Conservation (phyloP, 1,284 basidiomycete genomes). For the Mycocalia duriaeana region DNA sequence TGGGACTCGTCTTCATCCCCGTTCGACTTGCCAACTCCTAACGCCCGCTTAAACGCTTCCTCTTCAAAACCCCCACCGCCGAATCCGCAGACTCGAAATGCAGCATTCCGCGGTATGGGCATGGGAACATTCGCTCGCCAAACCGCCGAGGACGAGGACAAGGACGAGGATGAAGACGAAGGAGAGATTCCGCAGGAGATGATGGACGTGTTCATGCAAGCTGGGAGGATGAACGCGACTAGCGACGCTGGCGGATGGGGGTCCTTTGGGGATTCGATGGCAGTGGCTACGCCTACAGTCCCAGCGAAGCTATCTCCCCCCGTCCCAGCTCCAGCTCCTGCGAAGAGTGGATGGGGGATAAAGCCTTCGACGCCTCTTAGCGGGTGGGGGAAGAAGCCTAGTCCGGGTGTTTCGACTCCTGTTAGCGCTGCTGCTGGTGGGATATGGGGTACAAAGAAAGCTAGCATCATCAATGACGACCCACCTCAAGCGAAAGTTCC, state of each 20-base stretch:
- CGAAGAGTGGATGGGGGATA: constrained; percentile 16
- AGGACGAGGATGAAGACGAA: constrained; percentile 7
- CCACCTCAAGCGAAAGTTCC: too few relatives aligned
- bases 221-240: neutral
- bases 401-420: too few relatives aligned
- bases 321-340: constrained; percentile 11
- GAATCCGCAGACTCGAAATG: too few relatives aligned
- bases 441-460: too few relatives aligned
- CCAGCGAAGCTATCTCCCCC: too few relatives aligned
- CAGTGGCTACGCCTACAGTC: too few relatives aligned
- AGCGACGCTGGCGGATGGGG: neutral
- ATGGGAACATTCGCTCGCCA: constrained; percentile 3
- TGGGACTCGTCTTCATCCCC: neutral
- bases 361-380: constrained; percentile 4
- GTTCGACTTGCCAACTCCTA: constrained; percentile 1
- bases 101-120: too few relatives aligned
- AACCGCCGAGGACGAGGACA: constrained; percentile 5
- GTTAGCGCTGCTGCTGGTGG: too few relatives aligned
- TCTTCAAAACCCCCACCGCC: too few relatives aligned
- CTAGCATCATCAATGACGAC: too few relatives aligned
- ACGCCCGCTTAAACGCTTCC: too few relatives aligned
- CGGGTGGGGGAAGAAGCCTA: constrained; percentile 16
- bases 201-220: neutral
- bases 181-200: constrained; percentile 3
- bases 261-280: too few relatives aligned